Base-by-base conservation (phyloP, 1,284 basidiomycete species). In the Heterobasidion annosum region DNA sequence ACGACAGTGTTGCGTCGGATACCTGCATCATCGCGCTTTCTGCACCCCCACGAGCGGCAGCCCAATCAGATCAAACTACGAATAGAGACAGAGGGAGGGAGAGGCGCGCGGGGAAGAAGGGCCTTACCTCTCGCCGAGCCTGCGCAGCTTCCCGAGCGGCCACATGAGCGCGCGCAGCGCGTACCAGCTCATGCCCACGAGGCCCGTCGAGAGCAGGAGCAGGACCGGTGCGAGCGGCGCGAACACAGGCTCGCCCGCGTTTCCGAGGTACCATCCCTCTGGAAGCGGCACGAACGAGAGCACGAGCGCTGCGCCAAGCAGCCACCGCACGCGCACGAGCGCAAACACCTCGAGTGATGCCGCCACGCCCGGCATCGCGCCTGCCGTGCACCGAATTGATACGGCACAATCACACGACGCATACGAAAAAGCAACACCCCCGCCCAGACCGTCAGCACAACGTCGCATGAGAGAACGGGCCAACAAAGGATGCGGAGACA, bases 121-220 rank as follows among this genome's bases (percentile, higher is more conserved):
- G 15, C 4, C 34, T 3, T 54, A 60, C 59, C 59, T 59, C 9
- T 37, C 16, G 18, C 45, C 56, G 10, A 69, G 33, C 37, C 59
- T 63, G 12, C 68, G 59, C 4, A 75, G 15, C 56, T 65, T 67
- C 40, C 69, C 66, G 40, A 80, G 62, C 1, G 73, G 65, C 69
- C 71, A 76, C 62, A 82, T 68, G 34, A 79, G 56, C 10, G 64
- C 42, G 1, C 59, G 55, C 18, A 86, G 63, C n/a, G 78, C 12
- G 69, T 73, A 74, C 82, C 83, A 88, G 53, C 73, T 79, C 10
- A 80, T 58, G 50, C 67, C 73, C 6, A 88, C 85, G 46, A 87
- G 67, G 1, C 88, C 88, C 54, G 73, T 74, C 9, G 79, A 73
- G 34, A 82, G 63, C 10, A 79, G 61, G n/a, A 87, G 63, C 32